These are phyloP conservation scores for Simmondsia chinensis DNA, from an alignment of 148 eudicot genomes.

Conservation along the genomic window DNA sequence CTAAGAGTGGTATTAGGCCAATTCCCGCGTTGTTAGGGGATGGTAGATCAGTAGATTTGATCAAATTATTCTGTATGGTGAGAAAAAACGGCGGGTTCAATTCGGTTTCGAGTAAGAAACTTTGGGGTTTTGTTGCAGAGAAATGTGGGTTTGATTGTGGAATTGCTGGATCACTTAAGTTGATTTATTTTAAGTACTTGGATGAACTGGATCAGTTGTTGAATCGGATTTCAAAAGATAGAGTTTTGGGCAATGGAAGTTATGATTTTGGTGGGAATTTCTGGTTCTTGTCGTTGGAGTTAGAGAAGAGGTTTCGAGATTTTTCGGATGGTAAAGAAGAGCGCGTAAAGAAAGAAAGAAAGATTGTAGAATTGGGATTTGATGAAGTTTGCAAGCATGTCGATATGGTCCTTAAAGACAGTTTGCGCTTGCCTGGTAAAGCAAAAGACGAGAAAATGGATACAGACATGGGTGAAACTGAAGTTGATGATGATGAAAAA, in stretches of 20 bases:
- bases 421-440: conserved; percentile 4
- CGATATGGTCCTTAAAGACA: conserved; percentile 10
- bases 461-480: conserved; percentile 5
- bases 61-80: conserved; percentile 66
- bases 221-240: conserved; percentile 22
- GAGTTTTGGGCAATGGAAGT: conserved; percentile 25
- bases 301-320: conserved; percentile 35
- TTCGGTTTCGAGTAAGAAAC: conserved; percentile 40
- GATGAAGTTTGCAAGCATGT: conserved; percentile 15
- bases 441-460: conserved; percentile 7
- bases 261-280: conserved; percentile 38
- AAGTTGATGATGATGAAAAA: conserved; percentile 26
- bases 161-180: conserved; percentile 30
- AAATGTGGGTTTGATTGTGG: conserved; percentile 39
- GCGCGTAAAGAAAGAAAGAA: conserved; percentile 9
- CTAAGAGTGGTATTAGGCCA: conserved; percentile 37
- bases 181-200: conserved; percentile 57
- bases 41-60: conserved; percentile 54
- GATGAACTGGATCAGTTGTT: conserved; percentile 66
- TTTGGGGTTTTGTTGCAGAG: conserved; percentile 63
- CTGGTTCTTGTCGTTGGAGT: conserved; percentile 39
- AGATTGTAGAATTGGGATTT: conserved; percentile 2
- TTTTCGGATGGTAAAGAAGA: conserved; percentile 8
- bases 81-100: conserved; percentile 60
- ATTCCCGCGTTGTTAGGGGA: conserved; percentile 46